Conservation (phyloP, 1,139 yeast species). For the Scheffersomyces insectosa region DNA sequence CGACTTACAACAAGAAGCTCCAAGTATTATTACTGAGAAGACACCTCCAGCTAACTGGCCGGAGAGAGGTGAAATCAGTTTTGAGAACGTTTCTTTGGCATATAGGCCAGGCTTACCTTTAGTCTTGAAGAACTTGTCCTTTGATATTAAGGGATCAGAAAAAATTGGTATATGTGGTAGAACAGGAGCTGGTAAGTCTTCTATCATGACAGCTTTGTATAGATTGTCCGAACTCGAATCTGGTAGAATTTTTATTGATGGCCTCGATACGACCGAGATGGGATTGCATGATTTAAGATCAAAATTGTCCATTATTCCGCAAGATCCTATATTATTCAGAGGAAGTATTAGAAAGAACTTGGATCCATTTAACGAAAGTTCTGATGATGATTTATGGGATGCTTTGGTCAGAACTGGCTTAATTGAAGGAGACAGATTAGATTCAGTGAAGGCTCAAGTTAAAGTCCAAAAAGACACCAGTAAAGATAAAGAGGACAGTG, state of each 20-base stretch:
- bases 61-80: constrained; percentile 47
- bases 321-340: constrained; percentile 20
- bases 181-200: constrained; percentile 76
- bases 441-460: constrained; percentile 9
- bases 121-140: constrained; percentile 56
- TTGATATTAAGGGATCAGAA: constrained; percentile 52
- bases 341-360: constrained; percentile 16
- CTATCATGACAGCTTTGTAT: constrained; percentile 63
- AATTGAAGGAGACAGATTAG: constrained; percentile 15
- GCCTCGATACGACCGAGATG: constrained; percentile 48
- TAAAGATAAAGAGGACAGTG: background rate
- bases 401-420: constrained; percentile 36
- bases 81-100: constrained; percentile 57
- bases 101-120: constrained; percentile 75
- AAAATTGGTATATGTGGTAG: constrained; percentile 75
- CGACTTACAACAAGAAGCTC: constrained; percentile 36
- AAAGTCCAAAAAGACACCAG: background rate
- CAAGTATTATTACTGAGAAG: constrained; percentile 22
- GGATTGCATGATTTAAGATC: constrained; percentile 18
- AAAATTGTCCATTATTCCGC: constrained; percentile 20
- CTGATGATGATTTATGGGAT: constrained; percentile 36
- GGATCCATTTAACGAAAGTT: constrained; percentile 23
- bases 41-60: constrained; percentile 31
- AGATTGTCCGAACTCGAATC: constrained; percentile 52
- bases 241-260: constrained; percentile 59